Conservation (phyloP, 2,329 filamentous ascomycete species). For the Coniochaeta ligniaria region DNA sequence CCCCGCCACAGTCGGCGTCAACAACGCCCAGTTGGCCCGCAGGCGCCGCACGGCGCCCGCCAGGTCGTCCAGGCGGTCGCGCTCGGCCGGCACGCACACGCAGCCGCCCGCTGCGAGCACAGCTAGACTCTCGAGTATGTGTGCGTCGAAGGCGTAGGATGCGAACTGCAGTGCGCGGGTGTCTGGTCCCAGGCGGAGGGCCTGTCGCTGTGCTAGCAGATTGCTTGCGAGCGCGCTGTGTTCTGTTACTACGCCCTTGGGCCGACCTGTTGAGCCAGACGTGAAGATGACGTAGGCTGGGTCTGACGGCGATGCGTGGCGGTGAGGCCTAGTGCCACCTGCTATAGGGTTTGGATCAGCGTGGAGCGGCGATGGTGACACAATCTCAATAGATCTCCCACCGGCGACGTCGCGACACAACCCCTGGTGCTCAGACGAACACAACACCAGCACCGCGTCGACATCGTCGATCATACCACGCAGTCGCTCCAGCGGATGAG, state of each 20-base stretch:
- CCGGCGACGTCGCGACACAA: not conserved
- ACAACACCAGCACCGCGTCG: not conserved
- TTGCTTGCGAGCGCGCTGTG: slow-evolving; percentile 6
- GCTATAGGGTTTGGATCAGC: not conserved
- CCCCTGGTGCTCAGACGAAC: not conserved
- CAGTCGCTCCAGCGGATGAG: slow-evolving; percentile 4
- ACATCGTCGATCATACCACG: slow-evolving; percentile 9
- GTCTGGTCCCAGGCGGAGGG: slow-evolving; percentile 1
- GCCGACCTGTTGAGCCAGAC: slow-evolving; percentile 42
- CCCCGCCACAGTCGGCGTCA: not conserved
- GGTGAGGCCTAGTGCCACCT: not conserved
- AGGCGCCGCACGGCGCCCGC: not conserved
- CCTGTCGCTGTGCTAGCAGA: not conserved
- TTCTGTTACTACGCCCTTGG: slow-evolving; percentile 21
- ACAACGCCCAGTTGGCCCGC: not conserved
- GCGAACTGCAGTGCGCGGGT: slow-evolving; percentile 7
- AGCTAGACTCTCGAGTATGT: slow-evolving; percentile 6
- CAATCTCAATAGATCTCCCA: not conserved
- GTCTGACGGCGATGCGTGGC: not conserved
- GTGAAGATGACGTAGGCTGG: slow-evolving; percentile 38
- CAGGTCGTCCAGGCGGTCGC: slow-evolving; percentile 3
- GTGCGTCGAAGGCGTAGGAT: slow-evolving; percentile 6
- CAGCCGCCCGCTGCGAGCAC: slow-evolving; percentile 6
- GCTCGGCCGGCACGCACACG: slow-evolving; percentile 8
- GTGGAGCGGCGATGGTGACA: not conserved